Percentiles rank a stretch among this genome's conserved stretches.
phyloP scores from a whole-genome alignment of 495 filamentous ascomycete species.

The Pyronema domesticum region DNA sequence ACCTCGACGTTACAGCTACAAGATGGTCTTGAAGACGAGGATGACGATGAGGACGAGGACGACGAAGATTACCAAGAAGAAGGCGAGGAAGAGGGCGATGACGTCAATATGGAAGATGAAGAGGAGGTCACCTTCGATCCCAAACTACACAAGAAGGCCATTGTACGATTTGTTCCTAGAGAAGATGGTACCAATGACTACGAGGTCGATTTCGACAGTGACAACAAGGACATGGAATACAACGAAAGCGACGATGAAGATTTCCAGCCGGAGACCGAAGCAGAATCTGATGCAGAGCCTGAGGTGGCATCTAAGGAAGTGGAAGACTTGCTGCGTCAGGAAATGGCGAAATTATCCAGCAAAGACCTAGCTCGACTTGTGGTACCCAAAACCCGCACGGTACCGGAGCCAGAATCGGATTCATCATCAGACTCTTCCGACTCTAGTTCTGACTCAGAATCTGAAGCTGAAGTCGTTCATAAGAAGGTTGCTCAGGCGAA shows the following conservation, averaged over 20 bases:
- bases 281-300: not conserved
- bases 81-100: slow-evolving; percentile 22
- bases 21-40: slow-evolving; percentile 19
- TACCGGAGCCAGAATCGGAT: not conserved
- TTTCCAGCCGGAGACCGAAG: not conserved
- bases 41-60: slow-evolving; percentile 24
- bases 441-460: slow-evolving; percentile 1
- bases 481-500: not conserved
- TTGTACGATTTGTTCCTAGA: not conserved
- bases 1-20: not conserved
- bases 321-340: too few relatives aligned
- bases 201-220: slow-evolving; percentile 2
- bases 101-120: slow-evolving; percentile 12
- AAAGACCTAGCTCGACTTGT: too few relatives aligned
- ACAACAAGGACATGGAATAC: not conserved
- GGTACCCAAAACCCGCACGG: too few relatives aligned
- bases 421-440: not conserved
- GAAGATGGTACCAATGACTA: not conserved
- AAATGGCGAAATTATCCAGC: too few relatives aligned
- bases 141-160: not conserved
- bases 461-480: not conserved
- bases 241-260: slow-evolving; percentile 1
- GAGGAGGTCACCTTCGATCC: not conserved
- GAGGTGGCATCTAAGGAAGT: too few relatives aligned
- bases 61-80: slow-evolving; percentile 15